phyloP scores from a whole-genome alignment of 768 basidiomycete genomes.

The Russula compacta region DNA sequence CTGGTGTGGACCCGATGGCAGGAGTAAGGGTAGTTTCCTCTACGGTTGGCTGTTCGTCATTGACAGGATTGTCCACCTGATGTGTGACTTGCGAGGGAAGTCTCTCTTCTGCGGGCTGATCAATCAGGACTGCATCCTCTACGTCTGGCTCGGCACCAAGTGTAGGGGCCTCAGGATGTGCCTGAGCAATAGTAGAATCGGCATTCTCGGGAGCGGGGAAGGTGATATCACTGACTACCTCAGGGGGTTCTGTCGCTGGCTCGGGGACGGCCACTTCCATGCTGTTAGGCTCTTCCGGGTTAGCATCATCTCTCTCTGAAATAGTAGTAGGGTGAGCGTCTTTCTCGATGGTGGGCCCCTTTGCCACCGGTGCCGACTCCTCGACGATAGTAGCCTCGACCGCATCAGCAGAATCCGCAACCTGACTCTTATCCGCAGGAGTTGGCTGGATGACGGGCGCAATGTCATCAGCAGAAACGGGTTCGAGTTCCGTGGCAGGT shows the following conservation, averaged over 20 bases:
- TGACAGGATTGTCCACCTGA: not conserved
- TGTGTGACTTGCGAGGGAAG: not conserved
- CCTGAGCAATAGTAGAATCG: not conserved
- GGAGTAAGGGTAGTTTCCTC: not conserved
- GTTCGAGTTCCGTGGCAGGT: slow-evolving; percentile 5
- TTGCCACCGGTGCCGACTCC: not conserved
- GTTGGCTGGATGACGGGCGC: not conserved
- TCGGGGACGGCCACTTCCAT: not conserved
- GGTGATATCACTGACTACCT: slow-evolving; percentile 1
- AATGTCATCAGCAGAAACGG: slow-evolving; percentile 15
- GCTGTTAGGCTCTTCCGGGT: not conserved
- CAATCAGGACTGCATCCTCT: not conserved
- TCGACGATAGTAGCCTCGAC: not conserved
- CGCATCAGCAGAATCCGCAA: not conserved
- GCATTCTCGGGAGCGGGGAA: not conserved
- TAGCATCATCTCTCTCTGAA: not conserved
- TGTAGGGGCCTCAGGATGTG: not conserved
- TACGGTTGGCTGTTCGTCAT: not conserved
- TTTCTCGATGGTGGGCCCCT: not conserved
- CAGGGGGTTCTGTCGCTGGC: not conserved
- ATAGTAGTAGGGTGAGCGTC: slow-evolving; percentile 1
- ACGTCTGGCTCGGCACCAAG: not conserved
- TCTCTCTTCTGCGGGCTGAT: not conserved
- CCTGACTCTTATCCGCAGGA: slow-evolving; percentile 11
- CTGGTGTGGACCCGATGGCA: not conserved